phyloP scores from a whole-genome alignment of 2,329 filamentous ascomycete species.

The Blastomyces emzantsi region DNA sequence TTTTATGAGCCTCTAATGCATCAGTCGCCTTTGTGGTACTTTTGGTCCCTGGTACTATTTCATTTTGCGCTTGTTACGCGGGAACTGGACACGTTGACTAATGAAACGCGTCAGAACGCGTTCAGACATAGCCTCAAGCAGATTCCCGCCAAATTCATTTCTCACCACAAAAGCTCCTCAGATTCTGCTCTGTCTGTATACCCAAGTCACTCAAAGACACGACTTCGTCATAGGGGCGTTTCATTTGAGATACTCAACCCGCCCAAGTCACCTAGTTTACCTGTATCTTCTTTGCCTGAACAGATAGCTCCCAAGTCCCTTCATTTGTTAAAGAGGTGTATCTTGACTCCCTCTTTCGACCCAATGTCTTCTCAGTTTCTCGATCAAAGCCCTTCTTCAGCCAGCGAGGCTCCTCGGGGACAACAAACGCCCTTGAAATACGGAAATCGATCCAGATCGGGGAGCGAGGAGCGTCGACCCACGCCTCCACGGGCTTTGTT shows the following conservation, averaged over 20 bases:
- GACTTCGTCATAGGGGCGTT: conserved; percentile 15
- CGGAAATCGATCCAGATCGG: neutral
- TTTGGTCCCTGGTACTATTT: neutral
- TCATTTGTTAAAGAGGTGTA: neutral
- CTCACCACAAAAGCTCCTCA: conserved; percentile 12
- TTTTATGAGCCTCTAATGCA: neutral
- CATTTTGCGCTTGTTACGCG: neutral
- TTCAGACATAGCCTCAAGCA: conserved; percentile 14
- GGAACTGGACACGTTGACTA: conserved; percentile 7
- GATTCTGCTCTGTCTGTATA: conserved; percentile 9
- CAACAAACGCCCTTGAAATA: neutral
- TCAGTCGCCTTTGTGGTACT: neutral
- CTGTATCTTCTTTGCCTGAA: neutral
- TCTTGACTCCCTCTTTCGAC: neutral
- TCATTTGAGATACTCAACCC: conserved; percentile 18
- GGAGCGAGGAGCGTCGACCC: conserved; percentile 8
- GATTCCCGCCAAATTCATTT: conserved; percentile 13
- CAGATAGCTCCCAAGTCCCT: neutral
- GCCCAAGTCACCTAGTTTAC: conserved; percentile 6
- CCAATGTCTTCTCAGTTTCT: neutral
- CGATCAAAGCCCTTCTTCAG: neutral
- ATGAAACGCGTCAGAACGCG: conserved; percentile 15
- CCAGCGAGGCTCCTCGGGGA: neutral
- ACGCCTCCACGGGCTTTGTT: conserved; percentile 17
- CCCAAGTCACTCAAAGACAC: conserved; percentile 5